Evolutionary conservation across 176 grass and related monocot genomes (phyloP), one percentile per base, ranked within the genome.

Genomic region (Otatea glauca): DNA sequence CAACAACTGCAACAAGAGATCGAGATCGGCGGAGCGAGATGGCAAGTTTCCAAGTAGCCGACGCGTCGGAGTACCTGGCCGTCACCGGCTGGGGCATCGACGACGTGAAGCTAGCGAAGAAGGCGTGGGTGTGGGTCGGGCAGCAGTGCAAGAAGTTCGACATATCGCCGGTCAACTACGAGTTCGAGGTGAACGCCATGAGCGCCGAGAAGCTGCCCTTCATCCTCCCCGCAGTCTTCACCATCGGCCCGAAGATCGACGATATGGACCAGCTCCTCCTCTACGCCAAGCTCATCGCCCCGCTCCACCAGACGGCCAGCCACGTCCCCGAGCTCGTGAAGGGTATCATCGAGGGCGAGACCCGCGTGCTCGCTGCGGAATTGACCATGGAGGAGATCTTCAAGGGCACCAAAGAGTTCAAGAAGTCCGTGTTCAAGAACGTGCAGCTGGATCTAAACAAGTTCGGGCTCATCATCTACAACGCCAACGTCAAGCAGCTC

Each of bases 401-500:
- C 72, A 73, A 77, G 41, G 92, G 93, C n/a, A 83, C 92, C 29
- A 29, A 29, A 68, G 82, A 44, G 5, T 98, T 97, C 50, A 88
- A 91, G 84, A 80, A 94, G 79, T 68, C 84, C 20, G 95, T 97
- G 1, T 97, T 94, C 83, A 88, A 91, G 58, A 92, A 86, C 32
- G 95, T 97, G 2, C 92, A 97, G 58, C 83, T 91, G 1, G 92
- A 97, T 85, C 91, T 97, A 17, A 86, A 94, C 88, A 87, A 94
- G 84, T 98, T 98, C 48, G 95, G 92, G 20, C 87, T 98, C 48
- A 0, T 92, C 72, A 94, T 98, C 83, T 98, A 98, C 87, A 98
- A 95, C 53, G 92, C 95, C 5, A 98, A 98, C 77, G 92, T 98
- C 5, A 98, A 98, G 83, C 96, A 98, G 48, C 85, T 98, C n/a